phyloP scores from a whole-genome alignment of 495 filamentous ascomycete species.

The Lindgomyces ingoldianus region DNA sequence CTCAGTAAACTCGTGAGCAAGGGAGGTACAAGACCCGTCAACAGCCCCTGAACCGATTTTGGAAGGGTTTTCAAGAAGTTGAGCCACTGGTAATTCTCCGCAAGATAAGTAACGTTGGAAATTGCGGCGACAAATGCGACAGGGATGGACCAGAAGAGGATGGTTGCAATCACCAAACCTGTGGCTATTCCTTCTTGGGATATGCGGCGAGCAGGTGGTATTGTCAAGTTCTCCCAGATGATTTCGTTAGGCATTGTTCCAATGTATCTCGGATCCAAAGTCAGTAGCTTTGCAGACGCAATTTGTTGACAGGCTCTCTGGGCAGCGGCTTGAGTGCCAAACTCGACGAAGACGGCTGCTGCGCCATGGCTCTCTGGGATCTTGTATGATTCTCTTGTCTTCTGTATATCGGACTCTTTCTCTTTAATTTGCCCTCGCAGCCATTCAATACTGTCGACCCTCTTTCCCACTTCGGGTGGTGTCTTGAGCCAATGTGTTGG shows the following conservation, averaged over 20 bases:
- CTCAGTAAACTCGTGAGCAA: constrained; percentile 37
- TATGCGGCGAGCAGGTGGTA: constrained; percentile 30
- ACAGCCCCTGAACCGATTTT: constrained; percentile 36
- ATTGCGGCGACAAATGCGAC: constrained; percentile 41
- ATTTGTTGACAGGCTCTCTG: constrained; percentile 42
- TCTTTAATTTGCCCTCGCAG: constrained; percentile 31
- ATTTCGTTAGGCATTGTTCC: constrained; percentile 41
- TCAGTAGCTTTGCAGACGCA: constrained; percentile 26
- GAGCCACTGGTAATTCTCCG: constrained; percentile 40
- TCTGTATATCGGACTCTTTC: constrained; percentile 28
- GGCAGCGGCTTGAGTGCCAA: constrained; percentile 40
- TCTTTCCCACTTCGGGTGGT: constrained; percentile 32
- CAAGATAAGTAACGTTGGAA: constrained; percentile 44
- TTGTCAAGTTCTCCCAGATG: constrained; percentile 44
- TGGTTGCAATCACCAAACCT: constrained; percentile 39
- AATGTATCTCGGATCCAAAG: constrained; percentile 39
- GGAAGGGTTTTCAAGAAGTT: constrained; percentile 42
- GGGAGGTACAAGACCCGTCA: constrained; percentile 43
- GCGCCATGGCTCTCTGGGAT: constrained; percentile 4
- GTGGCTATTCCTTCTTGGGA: constrained; percentile 38
- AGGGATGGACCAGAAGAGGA: constrained; percentile 46
- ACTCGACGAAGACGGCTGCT: constrained; percentile 44
- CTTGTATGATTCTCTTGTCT: constrained; percentile 22
- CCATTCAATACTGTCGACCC: constrained; percentile 43
- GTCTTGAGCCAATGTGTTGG: constrained; percentile 38